A percentile compares a stretch with the other conserved stretches of the same genome.
Evolutionary conservation across 2,329 filamentous ascomycete species (phyloP).

Genomic region (Lasiodiplodia gonubiensis): DNA sequence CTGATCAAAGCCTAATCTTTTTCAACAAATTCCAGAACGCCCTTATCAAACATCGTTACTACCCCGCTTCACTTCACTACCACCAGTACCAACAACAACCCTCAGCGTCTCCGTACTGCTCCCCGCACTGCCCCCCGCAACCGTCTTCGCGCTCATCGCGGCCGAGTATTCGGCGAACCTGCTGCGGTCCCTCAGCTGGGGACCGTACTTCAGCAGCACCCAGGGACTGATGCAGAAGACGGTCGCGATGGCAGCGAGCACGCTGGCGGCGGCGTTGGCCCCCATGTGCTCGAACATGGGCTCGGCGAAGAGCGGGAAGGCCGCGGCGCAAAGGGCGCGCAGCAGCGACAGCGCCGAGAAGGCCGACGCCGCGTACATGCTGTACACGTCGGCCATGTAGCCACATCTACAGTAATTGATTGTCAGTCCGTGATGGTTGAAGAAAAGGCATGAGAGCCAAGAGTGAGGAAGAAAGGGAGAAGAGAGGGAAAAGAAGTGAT

Average conservation of each 20-base stretch:
- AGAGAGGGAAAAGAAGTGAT: not conserved
- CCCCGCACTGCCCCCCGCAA: not conserved
- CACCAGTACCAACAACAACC: not conserved
- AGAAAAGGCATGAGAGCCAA: not conserved
- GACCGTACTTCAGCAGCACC: slow-evolving; percentile 33
- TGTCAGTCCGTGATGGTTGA: not conserved
- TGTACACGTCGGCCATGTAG: slow-evolving; percentile 28
- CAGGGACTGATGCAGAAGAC: slow-evolving; percentile 16
- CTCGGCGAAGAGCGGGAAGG: slow-evolving; percentile 16
- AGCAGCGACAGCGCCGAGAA: slow-evolving; percentile 24
- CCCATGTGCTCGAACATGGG: slow-evolving; percentile 19
- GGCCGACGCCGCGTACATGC: slow-evolving; percentile 23
- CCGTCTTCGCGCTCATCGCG: slow-evolving; percentile 6
- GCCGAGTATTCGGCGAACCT: slow-evolving; percentile 28
- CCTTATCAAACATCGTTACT: not conserved
- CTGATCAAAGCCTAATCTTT: no score
- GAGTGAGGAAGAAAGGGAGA: not conserved
- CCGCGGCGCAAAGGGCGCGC: slow-evolving; percentile 19
- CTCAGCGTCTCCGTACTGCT: slow-evolving; percentile 2
- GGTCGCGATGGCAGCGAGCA: slow-evolving; percentile 23
- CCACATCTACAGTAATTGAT: not conserved
- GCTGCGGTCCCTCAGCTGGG: slow-evolving; percentile 31
- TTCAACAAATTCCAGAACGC: not conserved
- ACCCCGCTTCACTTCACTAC: not conserved
- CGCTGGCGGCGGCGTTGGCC: slow-evolving; percentile 1